A percentile compares a stretch with the other conserved stretches of the same genome.
Conservation (phyloP, 2,329 filamentous ascomycete species). For the Penicillium sp. region DNA sequence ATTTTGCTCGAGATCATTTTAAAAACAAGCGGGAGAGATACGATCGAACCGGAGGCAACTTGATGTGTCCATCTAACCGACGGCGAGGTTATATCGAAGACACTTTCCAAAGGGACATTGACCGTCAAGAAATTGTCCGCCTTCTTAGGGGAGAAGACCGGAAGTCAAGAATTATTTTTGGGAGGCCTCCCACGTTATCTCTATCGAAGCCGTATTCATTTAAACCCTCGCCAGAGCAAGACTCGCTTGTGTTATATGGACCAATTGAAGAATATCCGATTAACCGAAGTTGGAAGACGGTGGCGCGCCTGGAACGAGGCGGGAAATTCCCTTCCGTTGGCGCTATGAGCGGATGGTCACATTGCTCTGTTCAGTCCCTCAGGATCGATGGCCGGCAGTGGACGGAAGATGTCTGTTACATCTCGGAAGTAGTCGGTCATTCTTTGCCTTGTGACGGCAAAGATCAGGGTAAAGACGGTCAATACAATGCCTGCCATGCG, state of each 20-base stretch:
- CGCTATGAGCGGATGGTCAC: background rate
- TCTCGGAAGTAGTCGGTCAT: background rate
- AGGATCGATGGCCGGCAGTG: slow-evolving; percentile 7
- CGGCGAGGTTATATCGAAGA: slow-evolving; percentile 5
- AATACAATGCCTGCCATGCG: background rate
- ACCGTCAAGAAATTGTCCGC: slow-evolving; percentile 9
- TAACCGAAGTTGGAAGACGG: slow-evolving; percentile 1
- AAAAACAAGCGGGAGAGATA: background rate
- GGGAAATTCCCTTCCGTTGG: background rate
- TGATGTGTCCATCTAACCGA: background rate
- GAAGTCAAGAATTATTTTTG: slow-evolving; percentile 10
- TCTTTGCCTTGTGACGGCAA: background rate
- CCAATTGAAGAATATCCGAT: slow-evolving; percentile 5
- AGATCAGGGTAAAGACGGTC: background rate
- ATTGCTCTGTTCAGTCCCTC: background rate
- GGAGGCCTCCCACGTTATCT: slow-evolving; percentile 2
- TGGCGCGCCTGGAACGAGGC: slow-evolving; percentile 7
- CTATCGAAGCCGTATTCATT: slow-evolving; percentile 3
- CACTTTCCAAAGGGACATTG: slow-evolving; percentile 7
- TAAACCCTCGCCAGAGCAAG: background rate
- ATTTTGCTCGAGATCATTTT: slow-evolving; percentile 4
- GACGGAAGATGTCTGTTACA: slow-evolving; percentile 10
- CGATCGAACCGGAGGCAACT: background rate
- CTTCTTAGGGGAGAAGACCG: slow-evolving; percentile 1
- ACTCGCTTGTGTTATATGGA: too few species aligned